phyloP scores from a whole-genome alignment of 1,284 basidiomycete genomes.

The Sphaerobolus stellatus region DNA sequence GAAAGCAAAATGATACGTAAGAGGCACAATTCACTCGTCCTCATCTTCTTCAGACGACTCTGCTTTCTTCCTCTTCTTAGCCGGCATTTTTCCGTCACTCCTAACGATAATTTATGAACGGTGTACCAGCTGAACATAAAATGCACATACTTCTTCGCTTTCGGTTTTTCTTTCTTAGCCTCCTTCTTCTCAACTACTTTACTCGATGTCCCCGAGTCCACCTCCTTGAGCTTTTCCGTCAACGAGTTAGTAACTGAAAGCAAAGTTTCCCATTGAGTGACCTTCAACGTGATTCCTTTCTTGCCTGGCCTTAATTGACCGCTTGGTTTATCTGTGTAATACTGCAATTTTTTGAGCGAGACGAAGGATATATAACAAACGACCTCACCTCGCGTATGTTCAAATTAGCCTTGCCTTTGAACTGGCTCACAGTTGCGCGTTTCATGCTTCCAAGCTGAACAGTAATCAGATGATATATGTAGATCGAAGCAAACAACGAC shows the following conservation, averaged over 20 bases:
- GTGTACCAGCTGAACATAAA: too few relatives aligned
- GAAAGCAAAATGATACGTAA: too few relatives aligned
- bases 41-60: too few relatives aligned
- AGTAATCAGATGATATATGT: neutral
- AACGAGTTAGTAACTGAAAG: neutral
- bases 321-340: conserved; percentile 9
- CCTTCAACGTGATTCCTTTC: conserved; percentile 11
- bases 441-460: conserved; percentile 9
- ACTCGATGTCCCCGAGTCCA: too few relatives aligned
- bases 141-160: too few relatives aligned
- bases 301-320: conserved; percentile 9
- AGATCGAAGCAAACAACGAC: neutral
- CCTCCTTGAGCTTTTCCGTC: conserved; percentile 1
- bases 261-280: conserved; percentile 7
- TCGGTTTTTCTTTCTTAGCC: too few relatives aligned
- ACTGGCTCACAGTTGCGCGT: conserved; percentile 5
- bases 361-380: neutral
- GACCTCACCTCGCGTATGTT: conserved; percentile 9
- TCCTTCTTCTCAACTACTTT: too few relatives aligned
- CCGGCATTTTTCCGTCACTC: too few relatives aligned
- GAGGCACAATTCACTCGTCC: too few relatives aligned
- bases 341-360: neutral
- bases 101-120: too few relatives aligned
- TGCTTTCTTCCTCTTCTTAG: too few relatives aligned
- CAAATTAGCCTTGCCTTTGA: conserved; percentile 7